Evolutionary conservation across 192 early-diverging fungal genomes (phyloP).

Genomic region (Podila epicladia): DNA sequence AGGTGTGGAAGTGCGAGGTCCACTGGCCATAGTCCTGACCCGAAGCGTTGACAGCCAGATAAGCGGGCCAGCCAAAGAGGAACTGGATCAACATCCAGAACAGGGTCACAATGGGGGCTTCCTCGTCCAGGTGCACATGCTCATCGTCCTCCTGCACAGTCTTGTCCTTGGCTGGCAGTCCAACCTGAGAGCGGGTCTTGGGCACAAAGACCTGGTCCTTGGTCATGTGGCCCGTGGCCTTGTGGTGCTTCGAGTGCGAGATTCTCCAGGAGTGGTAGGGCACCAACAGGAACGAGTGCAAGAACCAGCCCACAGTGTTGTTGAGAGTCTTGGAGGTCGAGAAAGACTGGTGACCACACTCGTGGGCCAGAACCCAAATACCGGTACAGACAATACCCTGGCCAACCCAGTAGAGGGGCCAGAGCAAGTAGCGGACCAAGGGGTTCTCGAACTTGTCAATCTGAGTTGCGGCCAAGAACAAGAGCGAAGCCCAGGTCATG

Average conservation of each 20-base stretch:
- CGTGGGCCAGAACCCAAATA: conserved; percentile 90
- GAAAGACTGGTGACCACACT: conserved; percentile 95
- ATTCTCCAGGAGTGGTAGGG: conserved; percentile 95
- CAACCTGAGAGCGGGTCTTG: conserved; percentile 68
- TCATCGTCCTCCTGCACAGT: conserved; percentile 56
- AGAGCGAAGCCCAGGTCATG: conserved; percentile 67
- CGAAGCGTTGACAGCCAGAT: conserved; percentile 81
- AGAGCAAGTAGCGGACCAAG: conserved; percentile 64
- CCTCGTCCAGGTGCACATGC: conserved; percentile 62
- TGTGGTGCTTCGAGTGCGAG: conserved; percentile 94
- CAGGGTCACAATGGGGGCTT: conserved; percentile 77
- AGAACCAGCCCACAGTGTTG: conserved; percentile 87
- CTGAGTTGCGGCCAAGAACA: conserved; percentile 75
- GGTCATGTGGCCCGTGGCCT: conserved; percentile 86
- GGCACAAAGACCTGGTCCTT: conserved; percentile 98
- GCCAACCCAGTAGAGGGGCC: conserved; percentile 84
- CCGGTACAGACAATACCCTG: conserved; percentile 91
- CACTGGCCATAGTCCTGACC: conserved; percentile 80
- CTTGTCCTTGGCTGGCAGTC: conserved; percentile 59
- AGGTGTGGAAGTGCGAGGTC: conserved; percentile 90
- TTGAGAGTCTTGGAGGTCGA: conserved; percentile 87
- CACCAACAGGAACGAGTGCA: conserved; percentile 91
- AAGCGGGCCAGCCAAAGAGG: conserved; percentile 89
- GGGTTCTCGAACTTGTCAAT: conserved; percentile 66
- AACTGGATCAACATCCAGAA: conserved; percentile 74